Evolutionary conservation across 495 filamentous ascomycete genomes (phyloP).

Genomic region (Gamarada debralockiae): DNA sequence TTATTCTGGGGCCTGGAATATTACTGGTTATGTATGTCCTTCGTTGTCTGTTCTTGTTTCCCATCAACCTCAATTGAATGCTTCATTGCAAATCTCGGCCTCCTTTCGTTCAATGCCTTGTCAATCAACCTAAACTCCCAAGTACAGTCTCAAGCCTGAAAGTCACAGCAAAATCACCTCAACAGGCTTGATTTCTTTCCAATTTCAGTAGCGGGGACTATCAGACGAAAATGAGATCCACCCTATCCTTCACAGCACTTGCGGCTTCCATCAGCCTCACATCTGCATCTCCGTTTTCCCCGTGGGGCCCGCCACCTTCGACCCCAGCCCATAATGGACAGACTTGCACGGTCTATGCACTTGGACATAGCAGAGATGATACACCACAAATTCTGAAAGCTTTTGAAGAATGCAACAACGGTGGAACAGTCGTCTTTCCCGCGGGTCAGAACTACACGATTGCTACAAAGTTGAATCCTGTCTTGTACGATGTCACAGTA

Average conservation of each 20-base stretch:
- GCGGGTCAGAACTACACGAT: constrained; percentile 48
- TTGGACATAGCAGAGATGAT: constrained; percentile 33
- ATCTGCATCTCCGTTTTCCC: neutral
- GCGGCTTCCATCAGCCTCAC: neutral
- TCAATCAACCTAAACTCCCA: too few species aligned
- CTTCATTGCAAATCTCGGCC: too few species aligned
- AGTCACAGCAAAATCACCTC: too few species aligned
- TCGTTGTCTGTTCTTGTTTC: too few species aligned
- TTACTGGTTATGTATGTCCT: too few species aligned
- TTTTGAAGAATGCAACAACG: constrained; percentile 45
- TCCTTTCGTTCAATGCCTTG: too few species aligned
- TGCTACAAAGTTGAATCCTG: constrained; percentile 42
- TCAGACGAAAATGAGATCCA: neutral
- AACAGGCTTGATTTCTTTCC: too few species aligned
- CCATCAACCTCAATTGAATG: too few species aligned
- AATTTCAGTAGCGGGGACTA: neutral
- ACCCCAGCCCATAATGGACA: constrained; percentile 20
- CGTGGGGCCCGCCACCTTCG: constrained; percentile 5
- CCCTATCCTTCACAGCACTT: neutral
- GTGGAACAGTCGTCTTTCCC: constrained; percentile 49
- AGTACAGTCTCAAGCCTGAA: too few species aligned
- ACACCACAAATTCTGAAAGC: constrained; percentile 46
- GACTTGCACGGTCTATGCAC: constrained; percentile 16
- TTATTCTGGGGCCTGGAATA: too few species aligned
- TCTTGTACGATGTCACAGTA: constrained; percentile 39